Evolutionary conservation across 73 alveolate species (phyloP).

Genomic region (Stentor roeselii): DNA sequence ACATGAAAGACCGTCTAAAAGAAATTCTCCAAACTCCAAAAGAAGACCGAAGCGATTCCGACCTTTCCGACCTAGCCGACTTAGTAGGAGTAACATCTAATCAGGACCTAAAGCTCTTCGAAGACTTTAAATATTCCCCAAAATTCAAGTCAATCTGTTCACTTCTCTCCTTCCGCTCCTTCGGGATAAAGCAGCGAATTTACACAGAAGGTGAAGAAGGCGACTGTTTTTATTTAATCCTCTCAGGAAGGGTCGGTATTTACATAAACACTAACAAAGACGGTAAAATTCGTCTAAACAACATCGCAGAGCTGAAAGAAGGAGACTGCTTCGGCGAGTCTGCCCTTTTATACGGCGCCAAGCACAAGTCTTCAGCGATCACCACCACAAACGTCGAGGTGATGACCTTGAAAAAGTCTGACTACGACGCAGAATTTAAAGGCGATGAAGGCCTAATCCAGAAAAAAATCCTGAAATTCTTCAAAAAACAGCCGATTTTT

Average conservation of each 20-base stretch:
- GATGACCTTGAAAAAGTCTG: conserved; percentile 38
- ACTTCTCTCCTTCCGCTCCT: neutral
- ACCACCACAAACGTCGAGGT: conserved; percentile 42
- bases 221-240: conserved; percentile 23
- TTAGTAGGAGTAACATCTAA: neutral
- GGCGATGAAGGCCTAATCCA: conserved; percentile 28
- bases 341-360: conserved; percentile 64
- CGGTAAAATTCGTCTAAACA: neutral
- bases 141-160: neutral
- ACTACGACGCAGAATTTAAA: conserved; percentile 33
- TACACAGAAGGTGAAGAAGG: conserved; percentile 29
- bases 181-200: conserved; percentile 6
- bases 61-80: neutral
- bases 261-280: neutral
- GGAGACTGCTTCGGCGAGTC: conserved; percentile 71
- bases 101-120: conserved; percentile 1
- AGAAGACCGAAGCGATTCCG: neutral
- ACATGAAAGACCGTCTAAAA: neutral
- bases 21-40: neutral
- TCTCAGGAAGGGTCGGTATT: conserved; percentile 24
- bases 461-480: conserved; percentile 32
- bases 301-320: neutral
- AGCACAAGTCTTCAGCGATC: conserved; percentile 71
- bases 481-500: conserved; percentile 43
- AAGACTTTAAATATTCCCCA: conserved; percentile 18